phyloP scores from a whole-genome alignment of 306 rosid genomes.

The Cicer bijugum region DNA sequence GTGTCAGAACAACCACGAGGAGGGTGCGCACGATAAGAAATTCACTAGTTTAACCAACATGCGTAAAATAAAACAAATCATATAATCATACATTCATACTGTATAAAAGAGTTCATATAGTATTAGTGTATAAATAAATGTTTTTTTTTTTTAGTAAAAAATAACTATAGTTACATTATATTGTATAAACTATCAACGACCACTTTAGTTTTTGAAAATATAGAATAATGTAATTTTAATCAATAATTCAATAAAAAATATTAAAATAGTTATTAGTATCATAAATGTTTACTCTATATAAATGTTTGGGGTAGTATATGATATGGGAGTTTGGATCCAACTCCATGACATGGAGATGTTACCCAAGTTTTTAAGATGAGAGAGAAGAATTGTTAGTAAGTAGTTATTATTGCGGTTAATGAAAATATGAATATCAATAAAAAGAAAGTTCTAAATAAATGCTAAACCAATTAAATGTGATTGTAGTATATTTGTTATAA shows the following conservation, averaged over 20 bases:
- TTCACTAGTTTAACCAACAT: neutral
- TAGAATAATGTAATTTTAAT: too few species aligned
- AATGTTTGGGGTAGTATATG: neutral
- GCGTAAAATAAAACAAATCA: neutral
- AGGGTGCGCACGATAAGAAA: conserved; percentile 44
- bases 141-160: neutral
- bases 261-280: too few species aligned
- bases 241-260: too few species aligned
- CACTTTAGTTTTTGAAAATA: too few species aligned
- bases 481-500: too few species aligned
- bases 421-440: neutral
- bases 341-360: neutral
- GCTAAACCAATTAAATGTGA: neutral
- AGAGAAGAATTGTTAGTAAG: neutral
- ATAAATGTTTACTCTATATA: too few species aligned
- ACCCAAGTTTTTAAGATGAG: neutral
- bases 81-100: neutral
- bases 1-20: conserved; percentile 44
- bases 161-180: too few species aligned
- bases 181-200: too few species aligned
- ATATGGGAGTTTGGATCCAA: neutral
- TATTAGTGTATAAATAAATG: neutral
- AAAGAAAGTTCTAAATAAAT: neutral
- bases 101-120: neutral
- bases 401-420: neutral